Conservation (phyloP, 169 alveolate species). For the Fabrea salina region DNA sequence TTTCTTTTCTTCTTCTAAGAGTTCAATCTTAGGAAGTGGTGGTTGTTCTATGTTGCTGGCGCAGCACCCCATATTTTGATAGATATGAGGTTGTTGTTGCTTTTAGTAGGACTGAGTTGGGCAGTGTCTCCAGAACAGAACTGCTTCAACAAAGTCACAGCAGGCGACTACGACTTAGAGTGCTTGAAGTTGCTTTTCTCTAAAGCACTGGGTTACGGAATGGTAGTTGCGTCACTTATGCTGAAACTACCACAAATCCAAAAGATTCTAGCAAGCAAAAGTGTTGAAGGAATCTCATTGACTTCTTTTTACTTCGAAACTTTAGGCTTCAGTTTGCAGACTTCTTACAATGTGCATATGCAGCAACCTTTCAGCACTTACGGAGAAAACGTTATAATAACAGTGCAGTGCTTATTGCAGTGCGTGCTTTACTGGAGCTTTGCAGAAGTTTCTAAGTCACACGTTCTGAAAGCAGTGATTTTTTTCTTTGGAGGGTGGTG, state of each 20-base stretch:
- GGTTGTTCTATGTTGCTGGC: not conserved
- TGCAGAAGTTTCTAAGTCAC: not conserved
- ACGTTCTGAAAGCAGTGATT: not conserved
- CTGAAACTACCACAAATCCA: conserved; percentile 53
- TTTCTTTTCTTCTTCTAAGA: not conserved
- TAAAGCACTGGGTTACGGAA: conserved; percentile 42
- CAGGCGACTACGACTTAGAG: conserved; percentile 29
- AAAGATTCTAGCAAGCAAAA: conserved; percentile 27
- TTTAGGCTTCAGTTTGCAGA: conserved; percentile 20
- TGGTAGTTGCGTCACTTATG: conserved; percentile 39
- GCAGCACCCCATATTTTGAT: not conserved
- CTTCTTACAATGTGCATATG: conserved; percentile 37
- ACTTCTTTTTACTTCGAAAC: conserved; percentile 39
- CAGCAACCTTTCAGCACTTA: conserved; percentile 50
- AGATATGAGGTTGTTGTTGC: not conserved
- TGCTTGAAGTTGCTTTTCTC: conserved; percentile 43
- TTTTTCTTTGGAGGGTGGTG: not conserved
- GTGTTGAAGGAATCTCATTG: conserved; percentile 44
- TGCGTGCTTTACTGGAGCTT: conserved; percentile 37
- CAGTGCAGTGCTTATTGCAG: conserved; percentile 38
- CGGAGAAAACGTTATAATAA: conserved; percentile 47
- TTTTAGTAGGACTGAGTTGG: not conserved
- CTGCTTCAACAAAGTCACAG: conserved; percentile 18
- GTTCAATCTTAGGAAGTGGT: conserved; percentile 13
- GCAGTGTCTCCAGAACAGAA: too few species aligned